Percentiles rank a stretch among this genome's conserved stretches.
phyloP scores from a whole-genome alignment of 306 rosid species.

The Pyrus betulifolia region DNA sequence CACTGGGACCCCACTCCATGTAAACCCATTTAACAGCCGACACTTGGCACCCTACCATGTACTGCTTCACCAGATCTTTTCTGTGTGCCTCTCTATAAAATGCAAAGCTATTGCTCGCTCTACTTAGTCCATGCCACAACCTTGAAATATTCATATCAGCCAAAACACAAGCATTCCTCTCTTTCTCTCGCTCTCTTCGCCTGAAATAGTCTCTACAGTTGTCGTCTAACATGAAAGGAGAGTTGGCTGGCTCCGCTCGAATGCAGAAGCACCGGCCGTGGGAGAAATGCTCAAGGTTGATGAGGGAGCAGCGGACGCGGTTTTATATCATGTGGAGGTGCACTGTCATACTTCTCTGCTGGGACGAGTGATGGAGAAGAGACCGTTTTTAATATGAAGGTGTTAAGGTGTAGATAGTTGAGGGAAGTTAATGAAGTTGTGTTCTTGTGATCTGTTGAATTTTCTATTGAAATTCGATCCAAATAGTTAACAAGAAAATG shows the following conservation, averaged over 20 bases:
- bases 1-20: slow-evolving; percentile 5
- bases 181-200: neutral
- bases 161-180: neutral
- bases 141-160: neutral
- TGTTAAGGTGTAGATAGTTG: neutral
- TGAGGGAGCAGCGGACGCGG: slow-evolving; percentile 41
- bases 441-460: neutral
- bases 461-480: neutral
- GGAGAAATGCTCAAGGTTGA: slow-evolving; percentile 35
- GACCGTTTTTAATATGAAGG: neutral
- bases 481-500: neutral
- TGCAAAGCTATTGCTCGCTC: neutral
- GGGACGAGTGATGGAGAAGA: slow-evolving; percentile 25
- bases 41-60: slow-evolving; percentile 26
- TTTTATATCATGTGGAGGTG: slow-evolving; percentile 64
- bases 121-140: neutral
- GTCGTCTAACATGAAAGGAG: slow-evolving; percentile 25
- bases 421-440: neutral
- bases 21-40: slow-evolving; percentile 17
- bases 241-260: slow-evolving; percentile 9
- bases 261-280: slow-evolving; percentile 21
- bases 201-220: neutral
- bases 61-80: neutral
- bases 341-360: slow-evolving; percentile 43
- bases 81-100: neutral